Base-by-base conservation (phyloP, 2,329 filamentous ascomycete genomes). In the Colletotrichum somersetense region DNA sequence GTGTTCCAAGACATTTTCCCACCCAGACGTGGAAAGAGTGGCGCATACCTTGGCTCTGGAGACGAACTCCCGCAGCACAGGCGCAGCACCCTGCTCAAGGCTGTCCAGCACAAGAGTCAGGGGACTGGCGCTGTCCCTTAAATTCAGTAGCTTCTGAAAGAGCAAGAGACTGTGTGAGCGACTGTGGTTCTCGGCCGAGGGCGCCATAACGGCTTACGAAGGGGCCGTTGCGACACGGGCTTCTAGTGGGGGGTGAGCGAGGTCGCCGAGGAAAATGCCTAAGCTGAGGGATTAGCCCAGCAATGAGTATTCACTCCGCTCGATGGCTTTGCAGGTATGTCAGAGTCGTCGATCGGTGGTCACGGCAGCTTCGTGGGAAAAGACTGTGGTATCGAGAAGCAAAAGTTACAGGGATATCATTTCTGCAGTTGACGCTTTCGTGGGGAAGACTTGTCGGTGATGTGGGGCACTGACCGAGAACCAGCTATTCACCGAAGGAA, bases 81-180 rank as follows among this genome's bases (percentile, higher is more conserved):
- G 91, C 40, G 85, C 87, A 8, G 91, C 93, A 35, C 91, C 90
- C 82, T 97, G 95, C 82, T 97, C 94, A 40, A 98, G 85, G 44
- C 88, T 93, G 81, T 98, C 96, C 68, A 97, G 86, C 3, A 98
- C 83, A 35, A 98, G 85, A 0, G 95, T 98, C 77, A 98, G 90
- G 3, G 96, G 96, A 61, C 94, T 97, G 18, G 92, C 91, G 68
- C 90, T 91, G 80, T 96, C 93, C 74, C 94, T 89, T 67, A 94
- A 85, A 78, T 91, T 93, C 74, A 97, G 86, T 2, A 97, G 85
- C 78, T 94, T 95, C 74, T 95, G 93, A 67, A 97, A 91, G 2
- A 97, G 86, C 3, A 97, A 89, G 30, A 97, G 84, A 79, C 95
- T 95, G 81, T 97, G 95, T 26, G 94, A 95, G 75, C 94, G 89